Evolutionary conservation across 768 basidiomycete genomes (phyloP).

Genomic region (Collybia sordida): DNA sequence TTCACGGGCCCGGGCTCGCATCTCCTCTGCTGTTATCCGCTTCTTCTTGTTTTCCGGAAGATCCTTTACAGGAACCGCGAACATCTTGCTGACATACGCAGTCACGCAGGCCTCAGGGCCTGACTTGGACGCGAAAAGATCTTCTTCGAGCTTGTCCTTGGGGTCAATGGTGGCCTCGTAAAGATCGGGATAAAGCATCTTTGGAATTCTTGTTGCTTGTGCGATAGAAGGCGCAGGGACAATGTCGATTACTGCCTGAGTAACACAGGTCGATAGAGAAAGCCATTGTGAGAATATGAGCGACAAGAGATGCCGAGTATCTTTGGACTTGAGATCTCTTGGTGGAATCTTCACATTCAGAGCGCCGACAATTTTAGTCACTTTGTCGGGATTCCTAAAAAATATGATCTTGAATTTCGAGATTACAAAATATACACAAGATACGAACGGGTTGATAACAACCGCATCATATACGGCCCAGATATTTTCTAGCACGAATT

Average conservation of each 20-base stretch:
- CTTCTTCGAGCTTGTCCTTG: conserved; percentile 79
- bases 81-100: conserved; percentile 98
- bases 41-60: conserved; percentile 86
- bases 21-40: conserved; percentile 78
- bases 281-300: conserved; percentile 96
- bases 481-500: conserved; percentile 95
- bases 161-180: conserved; percentile 59
- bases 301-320: conserved; percentile 78
- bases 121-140: conserved; percentile 73
- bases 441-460: conserved; percentile 78
- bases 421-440: neutral
- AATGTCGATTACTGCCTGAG: conserved; percentile 89
- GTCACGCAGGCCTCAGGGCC: conserved; percentile 58
- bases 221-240: conserved; percentile 87
- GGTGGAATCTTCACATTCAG: conserved; percentile 82
- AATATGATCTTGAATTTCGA: conserved; percentile 14
- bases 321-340: conserved; percentile 91
- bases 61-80: conserved; percentile 78
- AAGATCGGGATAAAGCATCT: conserved; percentile 85
- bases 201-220: conserved; percentile 82
- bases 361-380: conserved; percentile 81
- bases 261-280: conserved; percentile 88
- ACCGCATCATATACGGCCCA: conserved; percentile 97
- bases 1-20: conserved; percentile 65
- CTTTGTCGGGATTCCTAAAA: conserved; percentile 83